These are phyloP conservation scores for Hermanozyma aechmeae DNA, from an alignment of 805 yeast genomes.

Conservation along the genomic window DNA sequence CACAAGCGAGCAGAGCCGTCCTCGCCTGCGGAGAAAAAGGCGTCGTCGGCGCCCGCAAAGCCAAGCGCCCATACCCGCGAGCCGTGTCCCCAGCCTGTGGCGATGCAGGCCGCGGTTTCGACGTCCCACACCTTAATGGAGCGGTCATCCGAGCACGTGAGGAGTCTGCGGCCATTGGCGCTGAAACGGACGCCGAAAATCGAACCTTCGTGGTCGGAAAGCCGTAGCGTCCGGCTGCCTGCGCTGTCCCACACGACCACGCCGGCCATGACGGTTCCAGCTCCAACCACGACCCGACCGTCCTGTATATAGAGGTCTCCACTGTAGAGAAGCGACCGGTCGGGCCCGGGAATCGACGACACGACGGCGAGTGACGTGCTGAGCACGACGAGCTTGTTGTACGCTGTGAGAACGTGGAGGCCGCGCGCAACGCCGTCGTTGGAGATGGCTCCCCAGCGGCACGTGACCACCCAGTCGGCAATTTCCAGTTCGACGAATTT, in stretches of 20 bases:
- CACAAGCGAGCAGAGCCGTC: conserved; percentile 82
- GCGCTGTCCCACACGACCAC: conserved; percentile 61
- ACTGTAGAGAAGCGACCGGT: conserved; percentile 79
- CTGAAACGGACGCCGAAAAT: conserved; percentile 74
- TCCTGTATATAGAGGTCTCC: conserved; percentile 53
- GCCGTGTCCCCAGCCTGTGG: conserved; percentile 94
- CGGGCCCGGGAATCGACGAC: conserved; percentile 39
- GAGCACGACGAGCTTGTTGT: conserved; percentile 29
- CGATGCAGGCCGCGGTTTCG: conserved; percentile 44
- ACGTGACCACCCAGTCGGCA: conserved; percentile 76
- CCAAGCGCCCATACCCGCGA: conserved; percentile 85
- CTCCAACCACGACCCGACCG: conserved; percentile 49
- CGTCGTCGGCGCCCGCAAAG: conserved; percentile 33
- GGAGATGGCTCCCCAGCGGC: conserved; percentile 29
- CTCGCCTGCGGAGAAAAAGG: conserved; percentile 64
- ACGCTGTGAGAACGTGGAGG: too few species aligned
- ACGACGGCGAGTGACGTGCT: conserved; percentile 54
- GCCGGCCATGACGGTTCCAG: conserved; percentile 93
- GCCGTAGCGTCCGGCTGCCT: conserved; percentile 19
- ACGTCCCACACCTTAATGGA: conserved; percentile 73
- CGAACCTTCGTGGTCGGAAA: conserved; percentile 83
- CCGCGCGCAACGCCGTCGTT: too few species aligned
- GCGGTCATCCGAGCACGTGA: conserved; percentile 91
- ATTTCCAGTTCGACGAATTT: conserved; percentile 37
- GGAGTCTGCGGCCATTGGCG: conserved; percentile 41